These are phyloP conservation scores for Beauveria australis DNA, from an alignment of 2,329 filamentous ascomycete species.

Conservation along the genomic window DNA sequence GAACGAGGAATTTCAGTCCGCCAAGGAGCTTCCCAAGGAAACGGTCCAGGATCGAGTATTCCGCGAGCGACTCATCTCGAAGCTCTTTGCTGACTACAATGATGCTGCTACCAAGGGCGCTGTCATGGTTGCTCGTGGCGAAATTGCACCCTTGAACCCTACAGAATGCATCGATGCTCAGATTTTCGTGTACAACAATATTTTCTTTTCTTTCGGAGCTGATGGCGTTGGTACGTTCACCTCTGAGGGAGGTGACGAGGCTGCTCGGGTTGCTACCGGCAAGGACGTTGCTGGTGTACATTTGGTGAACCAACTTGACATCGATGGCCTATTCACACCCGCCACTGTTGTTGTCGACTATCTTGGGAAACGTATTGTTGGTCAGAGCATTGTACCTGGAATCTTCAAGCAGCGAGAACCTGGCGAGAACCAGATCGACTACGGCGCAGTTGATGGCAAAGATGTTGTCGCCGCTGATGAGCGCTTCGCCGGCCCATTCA, in stretches of 20 bases:
- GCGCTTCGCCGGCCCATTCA: slow-evolving; percentile 74
- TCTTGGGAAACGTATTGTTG: slow-evolving; percentile 91
- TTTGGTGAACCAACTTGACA: slow-evolving; percentile 93
- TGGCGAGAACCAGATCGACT: slow-evolving; percentile 97
- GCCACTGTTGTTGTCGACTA: slow-evolving; percentile 97
- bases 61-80: slow-evolving; percentile 85
- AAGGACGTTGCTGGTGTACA: slow-evolving; percentile 95
- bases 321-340: slow-evolving; percentile 86
- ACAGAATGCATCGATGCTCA: slow-evolving; percentile 89
- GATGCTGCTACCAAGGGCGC: slow-evolving; percentile 90
- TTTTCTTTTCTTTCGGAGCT: slow-evolving; percentile 97
- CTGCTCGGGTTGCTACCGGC: slow-evolving; percentile 87
- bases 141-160: slow-evolving; percentile 88
- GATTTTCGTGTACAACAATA: slow-evolving; percentile 99
- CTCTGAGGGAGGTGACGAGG: slow-evolving; percentile 92
- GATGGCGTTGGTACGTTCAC: slow-evolving; percentile 97
- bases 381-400: slow-evolving; percentile 94
- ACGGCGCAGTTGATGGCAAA: slow-evolving; percentile 95
- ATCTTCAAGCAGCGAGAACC: slow-evolving; percentile 99
- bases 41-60: slow-evolving; percentile 94
- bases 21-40: slow-evolving; percentile 86
- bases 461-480: slow-evolving; percentile 89
- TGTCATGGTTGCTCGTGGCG: slow-evolving; percentile 83
- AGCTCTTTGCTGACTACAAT: slow-evolving; percentile 96
- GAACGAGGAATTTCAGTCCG: slow-evolving; percentile 99